A percentile compares a stretch with the other conserved stretches of the same genome.
Evolutionary conservation across 2,329 filamentous ascomycete genomes (phyloP).

Genomic region (Talaromyces sp.): DNA sequence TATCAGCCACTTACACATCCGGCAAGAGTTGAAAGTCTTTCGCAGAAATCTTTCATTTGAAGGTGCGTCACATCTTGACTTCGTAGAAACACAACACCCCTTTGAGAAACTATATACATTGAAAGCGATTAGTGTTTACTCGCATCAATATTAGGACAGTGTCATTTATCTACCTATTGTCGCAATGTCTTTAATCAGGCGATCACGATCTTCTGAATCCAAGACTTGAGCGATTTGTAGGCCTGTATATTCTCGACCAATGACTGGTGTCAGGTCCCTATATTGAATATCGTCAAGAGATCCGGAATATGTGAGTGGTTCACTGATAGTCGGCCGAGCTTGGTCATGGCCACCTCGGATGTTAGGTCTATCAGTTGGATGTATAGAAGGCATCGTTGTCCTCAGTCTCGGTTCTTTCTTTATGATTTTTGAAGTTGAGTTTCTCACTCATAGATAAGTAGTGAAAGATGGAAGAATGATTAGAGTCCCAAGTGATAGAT

Average conservation of each 20-base stretch:
- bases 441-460: neutral
- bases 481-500: neutral
- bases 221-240: conserved; percentile 50
- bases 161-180: conserved; percentile 60
- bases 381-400: conserved; percentile 14
- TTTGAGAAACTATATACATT: conserved; percentile 40
- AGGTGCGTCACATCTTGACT: conserved; percentile 47
- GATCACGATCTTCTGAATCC: conserved; percentile 58
- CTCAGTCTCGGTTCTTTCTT: neutral
- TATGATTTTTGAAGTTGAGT: neutral
- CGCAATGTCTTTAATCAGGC: conserved; percentile 62
- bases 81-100: conserved; percentile 52
- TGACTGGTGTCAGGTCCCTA: conserved; percentile 30
- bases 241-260: conserved; percentile 38
- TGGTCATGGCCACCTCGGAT: conserved; percentile 25
- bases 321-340: conserved; percentile 23
- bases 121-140: neutral
- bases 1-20: conserved; percentile 35
- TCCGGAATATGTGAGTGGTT: conserved; percentile 43
- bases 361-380: conserved; percentile 16
- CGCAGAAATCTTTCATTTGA: conserved; percentile 48
- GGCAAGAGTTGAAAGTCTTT: conserved; percentile 44
- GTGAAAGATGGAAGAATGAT: neutral
- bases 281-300: conserved; percentile 34
- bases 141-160: neutral